A percentile compares a stretch with the other conserved stretches of the same genome.
phyloP scores from a whole-genome alignment of 305 asterid species.

The Striga hermonthica region DNA sequence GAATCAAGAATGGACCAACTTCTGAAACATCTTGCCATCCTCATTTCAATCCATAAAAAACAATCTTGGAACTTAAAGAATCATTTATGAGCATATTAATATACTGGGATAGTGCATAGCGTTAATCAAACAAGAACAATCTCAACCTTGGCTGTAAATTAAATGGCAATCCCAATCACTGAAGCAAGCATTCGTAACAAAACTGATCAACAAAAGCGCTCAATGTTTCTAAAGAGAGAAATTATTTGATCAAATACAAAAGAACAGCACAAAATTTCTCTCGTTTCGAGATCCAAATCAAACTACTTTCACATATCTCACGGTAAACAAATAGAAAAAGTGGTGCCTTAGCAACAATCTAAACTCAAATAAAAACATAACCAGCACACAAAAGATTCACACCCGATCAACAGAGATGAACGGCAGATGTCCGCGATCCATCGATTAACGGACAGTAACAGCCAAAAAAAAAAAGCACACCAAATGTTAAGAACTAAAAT shows the following conservation, averaged over 20 bases:
- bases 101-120: too few species aligned
- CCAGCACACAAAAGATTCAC: neutral
- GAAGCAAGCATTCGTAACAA: neutral
- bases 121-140: too few species aligned
- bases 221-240: too few species aligned
- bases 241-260: too few species aligned
- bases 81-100: too few species aligned
- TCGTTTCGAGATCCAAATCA: neutral
- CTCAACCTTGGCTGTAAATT: neutral
- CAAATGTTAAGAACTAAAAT: neutral
- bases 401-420: neutral
- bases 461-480: slow-evolving; percentile 12
- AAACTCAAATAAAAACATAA: neutral
- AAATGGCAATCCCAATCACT: neutral
- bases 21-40: neutral
- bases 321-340: neutral
- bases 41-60: neutral
- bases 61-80: too few species aligned
- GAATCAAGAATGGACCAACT: neutral
- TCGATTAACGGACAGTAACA: slow-evolving; percentile 2
- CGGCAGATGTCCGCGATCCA: slow-evolving; percentile 20
- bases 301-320: neutral
- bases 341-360: neutral
- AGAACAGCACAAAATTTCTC: too few species aligned
- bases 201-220: neutral